Conservation (phyloP, 163 green algal species). For the Scenedesmus sp. region DNA sequence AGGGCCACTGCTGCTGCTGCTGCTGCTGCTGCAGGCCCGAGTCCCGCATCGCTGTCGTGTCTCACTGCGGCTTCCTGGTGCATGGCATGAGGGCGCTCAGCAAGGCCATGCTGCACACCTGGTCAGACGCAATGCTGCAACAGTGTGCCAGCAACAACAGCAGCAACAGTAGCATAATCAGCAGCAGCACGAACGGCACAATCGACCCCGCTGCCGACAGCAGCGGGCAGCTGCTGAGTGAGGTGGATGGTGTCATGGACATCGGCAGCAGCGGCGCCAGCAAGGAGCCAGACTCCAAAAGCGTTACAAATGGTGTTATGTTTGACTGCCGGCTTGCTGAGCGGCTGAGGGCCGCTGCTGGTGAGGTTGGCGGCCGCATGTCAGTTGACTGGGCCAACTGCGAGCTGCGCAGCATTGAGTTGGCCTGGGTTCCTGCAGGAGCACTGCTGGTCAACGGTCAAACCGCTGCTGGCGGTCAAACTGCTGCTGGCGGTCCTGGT, state of each 20-base stretch:
- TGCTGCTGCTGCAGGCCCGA: slow-evolving; percentile 31
- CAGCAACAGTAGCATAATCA: background rate
- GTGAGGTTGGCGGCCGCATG: slow-evolving; percentile 13
- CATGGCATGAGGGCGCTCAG: slow-evolving; percentile 35
- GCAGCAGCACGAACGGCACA: background rate
- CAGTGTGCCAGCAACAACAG: slow-evolving; percentile 14
- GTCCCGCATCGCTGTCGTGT: slow-evolving; percentile 32
- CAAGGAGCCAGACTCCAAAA: background rate
- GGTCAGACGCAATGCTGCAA: slow-evolving; percentile 24
- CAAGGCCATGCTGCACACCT: slow-evolving; percentile 30
- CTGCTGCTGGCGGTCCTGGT: background rate
- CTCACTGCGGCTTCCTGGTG: slow-evolving; percentile 41
- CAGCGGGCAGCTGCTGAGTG: background rate
- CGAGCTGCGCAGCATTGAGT: slow-evolving; percentile 35
- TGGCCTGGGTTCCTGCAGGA: slow-evolving; percentile 22
- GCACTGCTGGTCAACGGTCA: background rate
- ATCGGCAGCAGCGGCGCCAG: background rate
- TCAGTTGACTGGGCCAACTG: slow-evolving; percentile 41
- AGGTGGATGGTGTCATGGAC: background rate
- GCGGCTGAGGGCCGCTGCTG: background rate
- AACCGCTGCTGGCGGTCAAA: background rate
- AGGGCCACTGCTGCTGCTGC: background rate
- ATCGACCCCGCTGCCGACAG: background rate
- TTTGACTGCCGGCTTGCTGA: background rate
- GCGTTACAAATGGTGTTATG: background rate